Conservation (phyloP, 1,284 basidiomycete genomes). For the Ceratobasidium sp. region DNA sequence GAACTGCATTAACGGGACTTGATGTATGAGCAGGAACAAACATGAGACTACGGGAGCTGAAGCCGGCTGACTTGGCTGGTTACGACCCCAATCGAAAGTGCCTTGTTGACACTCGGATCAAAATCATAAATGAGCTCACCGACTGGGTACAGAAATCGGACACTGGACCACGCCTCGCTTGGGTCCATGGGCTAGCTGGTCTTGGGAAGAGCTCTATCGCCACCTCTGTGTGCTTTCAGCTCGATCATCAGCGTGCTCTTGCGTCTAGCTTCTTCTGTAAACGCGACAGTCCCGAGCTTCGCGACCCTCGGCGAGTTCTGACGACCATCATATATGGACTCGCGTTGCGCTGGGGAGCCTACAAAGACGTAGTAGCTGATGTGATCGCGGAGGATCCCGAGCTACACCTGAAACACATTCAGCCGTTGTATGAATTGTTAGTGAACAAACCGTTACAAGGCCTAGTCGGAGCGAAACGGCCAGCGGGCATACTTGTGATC, state of each 20-base stretch:
- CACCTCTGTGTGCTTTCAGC: constrained; percentile 49
- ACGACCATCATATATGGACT: constrained; percentile 12
- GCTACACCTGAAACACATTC: background rate
- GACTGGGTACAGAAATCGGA: background rate
- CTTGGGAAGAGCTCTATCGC: constrained; percentile 53
- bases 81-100: background rate
- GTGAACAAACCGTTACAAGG: background rate
- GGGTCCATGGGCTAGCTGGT: constrained; percentile 52
- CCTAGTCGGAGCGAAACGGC: background rate
- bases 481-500: background rate
- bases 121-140: background rate
- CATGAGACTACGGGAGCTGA: background rate
- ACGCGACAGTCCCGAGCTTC: constrained; percentile 45
- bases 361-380: background rate
- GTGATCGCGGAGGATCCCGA: background rate
- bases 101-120: background rate
- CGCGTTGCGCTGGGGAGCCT: background rate
- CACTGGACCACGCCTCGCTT: constrained; percentile 18
- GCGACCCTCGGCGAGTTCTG: constrained; percentile 35
- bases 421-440: background rate
- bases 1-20: too few relatives aligned
- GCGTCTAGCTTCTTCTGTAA: constrained; percentile 56
- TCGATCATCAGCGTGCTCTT: constrained; percentile 44
- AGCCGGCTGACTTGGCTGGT: background rate
- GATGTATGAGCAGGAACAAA: too few relatives aligned